A percentile compares a stretch with the other conserved stretches of the same genome.
phyloP scores from a whole-genome alignment of 805 yeast species.

The Kodamaea neixiangensis region DNA sequence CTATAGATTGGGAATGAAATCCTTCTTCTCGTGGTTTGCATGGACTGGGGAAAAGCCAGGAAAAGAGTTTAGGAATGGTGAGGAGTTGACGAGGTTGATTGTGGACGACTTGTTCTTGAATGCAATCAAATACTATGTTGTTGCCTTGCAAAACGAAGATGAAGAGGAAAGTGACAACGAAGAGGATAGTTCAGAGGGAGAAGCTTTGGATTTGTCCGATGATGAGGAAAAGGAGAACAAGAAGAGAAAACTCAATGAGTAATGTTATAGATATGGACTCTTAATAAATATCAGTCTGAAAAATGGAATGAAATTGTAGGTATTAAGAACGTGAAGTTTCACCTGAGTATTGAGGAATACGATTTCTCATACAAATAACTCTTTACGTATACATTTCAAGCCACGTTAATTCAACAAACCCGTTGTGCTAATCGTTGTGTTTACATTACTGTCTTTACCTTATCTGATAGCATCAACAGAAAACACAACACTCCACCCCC shows the following conservation, averaged over 20 bases:
- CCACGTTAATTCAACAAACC: too few relatives aligned
- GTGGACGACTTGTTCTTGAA: constrained; percentile 82
- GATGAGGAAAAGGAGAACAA: constrained; percentile 34
- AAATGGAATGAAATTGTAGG: too few relatives aligned
- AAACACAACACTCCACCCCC: too few relatives aligned
- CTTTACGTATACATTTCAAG: too few relatives aligned
- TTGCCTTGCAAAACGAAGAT: constrained; percentile 67
- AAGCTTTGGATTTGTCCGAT: constrained; percentile 54
- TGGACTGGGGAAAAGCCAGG: constrained; percentile 84
- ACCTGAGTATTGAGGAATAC: too few relatives aligned
- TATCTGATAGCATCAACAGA: too few relatives aligned
- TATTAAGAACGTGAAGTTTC: too few relatives aligned
- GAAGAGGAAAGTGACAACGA: constrained; percentile 39
- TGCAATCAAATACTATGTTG: constrained; percentile 79
- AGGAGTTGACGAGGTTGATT: constrained; percentile 69
- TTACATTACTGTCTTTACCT: too few relatives aligned
- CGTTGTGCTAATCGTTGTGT: too few relatives aligned
- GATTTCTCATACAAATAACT: too few relatives aligned
- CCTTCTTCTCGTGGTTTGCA: constrained; percentile 83
- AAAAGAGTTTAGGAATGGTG: constrained; percentile 77
- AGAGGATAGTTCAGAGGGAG: constrained; percentile 47
- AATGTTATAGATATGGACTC: too few relatives aligned
- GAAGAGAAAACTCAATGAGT: not conserved
- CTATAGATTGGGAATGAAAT: constrained; percentile 72
- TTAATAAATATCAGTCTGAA: too few relatives aligned